Percentiles rank a stretch among this genome's conserved stretches.
phyloP scores from a whole-genome alignment of 2,329 filamentous ascomycete genomes.

The Capronia epimyces region DNA sequence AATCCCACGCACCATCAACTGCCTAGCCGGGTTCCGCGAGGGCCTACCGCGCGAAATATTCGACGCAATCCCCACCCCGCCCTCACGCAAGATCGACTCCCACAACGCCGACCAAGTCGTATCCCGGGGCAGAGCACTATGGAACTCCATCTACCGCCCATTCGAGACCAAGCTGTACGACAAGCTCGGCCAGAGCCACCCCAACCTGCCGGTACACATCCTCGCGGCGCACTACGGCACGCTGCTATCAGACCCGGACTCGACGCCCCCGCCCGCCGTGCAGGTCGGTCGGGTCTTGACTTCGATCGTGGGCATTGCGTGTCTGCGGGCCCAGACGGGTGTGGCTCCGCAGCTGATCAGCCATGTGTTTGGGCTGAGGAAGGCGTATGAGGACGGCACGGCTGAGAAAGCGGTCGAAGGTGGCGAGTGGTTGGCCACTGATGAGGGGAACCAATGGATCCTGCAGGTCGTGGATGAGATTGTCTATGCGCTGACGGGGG shows the following conservation, averaged over 20 bases:
- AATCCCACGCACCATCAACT: slow-evolving; percentile 79
- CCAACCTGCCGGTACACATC: slow-evolving; percentile 76
- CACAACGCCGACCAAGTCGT: slow-evolving; percentile 53
- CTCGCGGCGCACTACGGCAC: slow-evolving; percentile 68
- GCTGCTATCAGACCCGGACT: slow-evolving; percentile 63
- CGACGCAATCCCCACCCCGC: slow-evolving; percentile 49
- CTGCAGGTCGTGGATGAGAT: slow-evolving; percentile 58
- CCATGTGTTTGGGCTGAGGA: slow-evolving; percentile 74
- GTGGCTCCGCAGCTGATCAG: slow-evolving; percentile 76
- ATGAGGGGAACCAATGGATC: slow-evolving; percentile 62
- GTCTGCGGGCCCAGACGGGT: slow-evolving; percentile 70
- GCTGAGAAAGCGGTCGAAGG: slow-evolving; percentile 49
- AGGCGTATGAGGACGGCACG: slow-evolving; percentile 65
- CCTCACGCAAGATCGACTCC: slow-evolving; percentile 51
- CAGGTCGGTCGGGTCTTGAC: slow-evolving; percentile 66
- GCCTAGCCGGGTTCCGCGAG: slow-evolving; percentile 64
- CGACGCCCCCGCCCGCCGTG: slow-evolving; percentile 31
- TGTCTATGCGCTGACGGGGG: slow-evolving; percentile 47
- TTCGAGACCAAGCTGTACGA: slow-evolving; percentile 65
- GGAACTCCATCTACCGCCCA: slow-evolving; percentile 71
- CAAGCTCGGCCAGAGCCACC: slow-evolving; percentile 69
- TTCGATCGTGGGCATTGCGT: slow-evolving; percentile 66
- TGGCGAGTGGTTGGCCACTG: slow-evolving; percentile 57
- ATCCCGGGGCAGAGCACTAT: slow-evolving; percentile 59
- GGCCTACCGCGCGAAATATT: slow-evolving; percentile 55